These are phyloP conservation scores for Fagopyrum homotropicum DNA, from an alignment of 148 eudicot species.

Conservation along the genomic window DNA sequence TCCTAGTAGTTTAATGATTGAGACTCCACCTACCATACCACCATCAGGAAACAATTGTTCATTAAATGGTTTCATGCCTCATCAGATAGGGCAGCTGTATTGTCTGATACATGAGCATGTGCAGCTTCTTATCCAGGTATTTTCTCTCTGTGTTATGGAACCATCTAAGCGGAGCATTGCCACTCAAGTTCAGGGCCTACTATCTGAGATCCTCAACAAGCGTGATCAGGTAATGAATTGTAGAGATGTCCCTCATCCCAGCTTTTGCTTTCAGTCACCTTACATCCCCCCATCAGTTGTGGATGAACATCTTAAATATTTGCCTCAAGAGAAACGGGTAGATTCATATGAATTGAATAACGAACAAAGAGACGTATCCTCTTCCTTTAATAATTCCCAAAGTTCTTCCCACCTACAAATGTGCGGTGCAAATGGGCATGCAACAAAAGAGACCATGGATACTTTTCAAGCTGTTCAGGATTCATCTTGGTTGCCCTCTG, in stretches of 20 bases:
- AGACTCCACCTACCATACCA: slow-evolving; percentile 21
- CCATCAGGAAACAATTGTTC: slow-evolving; percentile 30
- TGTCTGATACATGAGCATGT: slow-evolving; percentile 82
- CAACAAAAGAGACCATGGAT: slow-evolving; percentile 16
- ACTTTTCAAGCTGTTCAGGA: slow-evolving; percentile 27
- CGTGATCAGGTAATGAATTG: slow-evolving; percentile 53
- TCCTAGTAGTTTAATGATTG: slow-evolving; percentile 26
- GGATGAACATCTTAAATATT: slow-evolving; percentile 22
- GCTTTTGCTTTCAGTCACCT: slow-evolving; percentile 42
- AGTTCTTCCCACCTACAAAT: slow-evolving; percentile 18
- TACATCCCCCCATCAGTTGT: slow-evolving; percentile 35
- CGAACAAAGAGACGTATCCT: slow-evolving; percentile 29
- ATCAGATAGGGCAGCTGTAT: slow-evolving; percentile 83
- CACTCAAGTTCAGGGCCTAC: slow-evolving; percentile 55
- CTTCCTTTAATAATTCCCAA: slow-evolving; percentile 17
- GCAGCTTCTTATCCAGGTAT: slow-evolving; percentile 86
- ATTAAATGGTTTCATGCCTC: slow-evolving; percentile 53
- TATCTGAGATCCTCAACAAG: slow-evolving; percentile 49
- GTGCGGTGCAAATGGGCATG: slow-evolving; percentile 20
- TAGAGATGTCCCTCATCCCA: slow-evolving; percentile 58
- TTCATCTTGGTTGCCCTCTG: slow-evolving; percentile 46
- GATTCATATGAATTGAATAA: slow-evolving; percentile 25
- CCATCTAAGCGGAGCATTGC: slow-evolving; percentile 65
- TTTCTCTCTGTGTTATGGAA: slow-evolving; percentile 72
- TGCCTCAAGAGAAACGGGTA: slow-evolving; percentile 20